Evolutionary conservation across 1,284 basidiomycete genomes (phyloP).

Genomic region (Albatrellus sp.): DNA sequence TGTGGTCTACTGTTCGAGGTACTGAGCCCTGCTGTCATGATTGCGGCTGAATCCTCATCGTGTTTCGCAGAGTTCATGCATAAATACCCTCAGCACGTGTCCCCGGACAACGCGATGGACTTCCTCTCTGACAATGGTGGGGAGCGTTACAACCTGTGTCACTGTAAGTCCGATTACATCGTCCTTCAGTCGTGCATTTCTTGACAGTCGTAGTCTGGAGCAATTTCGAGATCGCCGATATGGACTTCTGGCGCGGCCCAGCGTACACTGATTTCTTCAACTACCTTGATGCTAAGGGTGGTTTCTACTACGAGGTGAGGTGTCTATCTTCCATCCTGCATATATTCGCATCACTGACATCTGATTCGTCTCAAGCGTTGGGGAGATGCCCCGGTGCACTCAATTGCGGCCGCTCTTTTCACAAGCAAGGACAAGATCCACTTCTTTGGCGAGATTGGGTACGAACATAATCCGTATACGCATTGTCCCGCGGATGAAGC

Average conservation of each 20-base stretch:
- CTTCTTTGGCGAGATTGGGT: slow-evolving; percentile 56
- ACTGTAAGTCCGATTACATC: slow-evolving; percentile 32
- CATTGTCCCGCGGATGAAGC: slow-evolving; percentile 37
- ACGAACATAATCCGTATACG: slow-evolving; percentile 35
- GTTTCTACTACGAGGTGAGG: slow-evolving; percentile 67
- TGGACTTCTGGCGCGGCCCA: slow-evolving; percentile 46
- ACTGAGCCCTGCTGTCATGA: not conserved
- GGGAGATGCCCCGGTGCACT: slow-evolving; percentile 78
- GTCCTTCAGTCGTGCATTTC: not conserved
- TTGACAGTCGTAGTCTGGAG: slow-evolving; percentile 41
- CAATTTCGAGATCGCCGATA: slow-evolving; percentile 69
- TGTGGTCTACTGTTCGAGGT: slow-evolving; percentile 57
- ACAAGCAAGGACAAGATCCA: slow-evolving; percentile 43
- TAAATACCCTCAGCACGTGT: slow-evolving; percentile 48
- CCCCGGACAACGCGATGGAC: slow-evolving; percentile 52
- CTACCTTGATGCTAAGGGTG: slow-evolving; percentile 57
- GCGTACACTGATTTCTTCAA: slow-evolving; percentile 68
- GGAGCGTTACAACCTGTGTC: slow-evolving; percentile 60
- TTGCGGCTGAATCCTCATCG: not conserved
- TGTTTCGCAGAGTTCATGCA: slow-evolving; percentile 42
- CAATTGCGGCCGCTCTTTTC: slow-evolving; percentile 12
- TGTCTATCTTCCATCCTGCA: not conserved
- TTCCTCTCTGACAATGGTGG: slow-evolving; percentile 62
- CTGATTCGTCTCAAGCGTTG: slow-evolving; percentile 29
- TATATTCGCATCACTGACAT: not conserved